Conservation (phyloP, 441 rosid species). For the Kokia cookei region DNA sequence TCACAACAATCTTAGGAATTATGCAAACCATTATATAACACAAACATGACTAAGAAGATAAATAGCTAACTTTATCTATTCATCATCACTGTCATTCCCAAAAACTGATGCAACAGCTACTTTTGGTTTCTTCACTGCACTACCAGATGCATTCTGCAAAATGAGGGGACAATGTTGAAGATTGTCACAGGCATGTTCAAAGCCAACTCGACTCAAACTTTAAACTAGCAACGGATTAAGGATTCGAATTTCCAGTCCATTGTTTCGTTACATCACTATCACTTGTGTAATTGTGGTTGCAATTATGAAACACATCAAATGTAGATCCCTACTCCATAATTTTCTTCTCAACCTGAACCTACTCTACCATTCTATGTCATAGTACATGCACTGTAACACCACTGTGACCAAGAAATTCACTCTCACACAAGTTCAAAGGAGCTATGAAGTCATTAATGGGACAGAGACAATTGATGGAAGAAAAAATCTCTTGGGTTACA, state of each 20-base stretch:
- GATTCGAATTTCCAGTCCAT: neutral
- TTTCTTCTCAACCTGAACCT: neutral
- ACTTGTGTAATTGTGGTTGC: neutral
- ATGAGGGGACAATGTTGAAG: neutral
- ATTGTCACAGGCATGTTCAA: neutral
- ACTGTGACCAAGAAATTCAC: neutral
- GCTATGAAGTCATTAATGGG: neutral
- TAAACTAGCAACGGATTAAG: neutral
- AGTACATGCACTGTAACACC: neutral
- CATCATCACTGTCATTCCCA: slow-evolving; percentile 75
- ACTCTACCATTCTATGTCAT: neutral
- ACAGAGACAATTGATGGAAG: neutral
- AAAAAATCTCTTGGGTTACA: neutral
- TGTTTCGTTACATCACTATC: neutral
- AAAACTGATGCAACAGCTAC: slow-evolving; percentile 57
- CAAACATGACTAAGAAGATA: neutral
- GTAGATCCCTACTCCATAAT: neutral
- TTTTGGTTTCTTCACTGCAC: slow-evolving; percentile 58
- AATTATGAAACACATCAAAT: neutral
- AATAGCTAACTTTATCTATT: slow-evolving; percentile 13
- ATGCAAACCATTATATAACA: neutral
- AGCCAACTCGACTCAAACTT: neutral
- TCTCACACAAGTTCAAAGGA: neutral
- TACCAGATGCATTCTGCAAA: slow-evolving; percentile 38
- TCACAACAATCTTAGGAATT: neutral